Percentiles rank a stretch among this genome's conserved stretches.
phyloP scores from a whole-genome alignment of 2,329 filamentous ascomycete species.

The Purpureocillium takamizusanense region DNA sequence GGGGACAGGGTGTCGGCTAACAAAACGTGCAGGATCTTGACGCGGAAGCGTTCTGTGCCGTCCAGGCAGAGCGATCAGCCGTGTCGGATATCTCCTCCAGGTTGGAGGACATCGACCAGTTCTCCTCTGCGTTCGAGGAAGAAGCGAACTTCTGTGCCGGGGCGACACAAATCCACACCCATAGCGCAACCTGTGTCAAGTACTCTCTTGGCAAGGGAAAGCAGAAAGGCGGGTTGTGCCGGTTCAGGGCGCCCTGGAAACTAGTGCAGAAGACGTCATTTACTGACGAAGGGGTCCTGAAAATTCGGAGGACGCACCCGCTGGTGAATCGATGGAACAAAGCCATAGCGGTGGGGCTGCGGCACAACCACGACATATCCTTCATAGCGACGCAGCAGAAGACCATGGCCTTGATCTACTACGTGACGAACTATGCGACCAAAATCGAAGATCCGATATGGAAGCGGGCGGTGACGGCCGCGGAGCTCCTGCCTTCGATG shows the following conservation, averaged over 20 bases:
- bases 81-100: not conserved
- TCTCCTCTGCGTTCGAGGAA: not conserved
- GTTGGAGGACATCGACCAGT: not conserved
- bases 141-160: not conserved
- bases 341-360: not conserved
- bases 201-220: not conserved
- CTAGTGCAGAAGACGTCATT: not conserved
- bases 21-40: not conserved
- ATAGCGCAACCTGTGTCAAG: not conserved
- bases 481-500: not conserved
- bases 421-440: conserved; percentile 3
- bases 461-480: conserved; percentile 1
- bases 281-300: not conserved
- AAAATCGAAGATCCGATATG: conserved; percentile 4
- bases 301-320: too few relatives aligned
- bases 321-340: not conserved
- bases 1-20: too few relatives aligned
- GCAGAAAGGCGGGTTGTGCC: not conserved
- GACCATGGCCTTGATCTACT: conserved; percentile 2
- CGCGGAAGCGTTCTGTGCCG: not conserved
- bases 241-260: not conserved
- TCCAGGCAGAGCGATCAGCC: not conserved
- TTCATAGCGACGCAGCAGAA: not conserved
- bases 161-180: not conserved
- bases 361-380: not conserved